A percentile compares a stretch with the other conserved stretches of the same genome.
phyloP scores from a whole-genome alignment of 768 basidiomycete species.

The Mycena indigotica region DNA sequence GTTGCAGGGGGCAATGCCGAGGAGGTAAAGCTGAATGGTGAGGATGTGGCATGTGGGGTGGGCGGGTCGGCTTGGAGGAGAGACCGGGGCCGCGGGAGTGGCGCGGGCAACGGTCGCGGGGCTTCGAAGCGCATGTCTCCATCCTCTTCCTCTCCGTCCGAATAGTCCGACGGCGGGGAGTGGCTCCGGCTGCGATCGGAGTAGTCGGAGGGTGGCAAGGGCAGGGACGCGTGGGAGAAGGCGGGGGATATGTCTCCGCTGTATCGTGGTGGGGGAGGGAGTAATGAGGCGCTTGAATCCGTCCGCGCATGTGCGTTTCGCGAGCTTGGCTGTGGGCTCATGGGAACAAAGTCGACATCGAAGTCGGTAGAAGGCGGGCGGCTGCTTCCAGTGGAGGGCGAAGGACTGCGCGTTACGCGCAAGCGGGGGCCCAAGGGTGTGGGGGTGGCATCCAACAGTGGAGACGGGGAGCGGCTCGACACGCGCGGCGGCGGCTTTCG shows the following conservation, averaged over 20 bases:
- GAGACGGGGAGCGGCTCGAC: too few relatives aligned
- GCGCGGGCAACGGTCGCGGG: neutral
- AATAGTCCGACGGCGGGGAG: neutral
- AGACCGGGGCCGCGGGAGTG: neutral
- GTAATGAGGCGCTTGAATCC: too few relatives aligned
- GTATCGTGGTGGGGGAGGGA: too few relatives aligned
- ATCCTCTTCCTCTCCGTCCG: neutral
- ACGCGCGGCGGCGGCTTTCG: too few relatives aligned
- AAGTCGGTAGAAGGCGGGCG: too few relatives aligned
- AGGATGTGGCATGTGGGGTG: neutral
- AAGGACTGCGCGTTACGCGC: too few relatives aligned
- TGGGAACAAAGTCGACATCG: too few relatives aligned
- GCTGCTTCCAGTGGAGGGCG: too few relatives aligned
- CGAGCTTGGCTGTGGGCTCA: too few relatives aligned
- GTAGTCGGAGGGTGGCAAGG: neutral
- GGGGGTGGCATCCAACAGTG: too few relatives aligned
- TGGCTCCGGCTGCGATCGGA: neutral
- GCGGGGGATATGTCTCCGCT: neutral
- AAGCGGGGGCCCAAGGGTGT: too few relatives aligned
- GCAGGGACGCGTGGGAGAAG: neutral
- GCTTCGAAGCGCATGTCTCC: neutral
- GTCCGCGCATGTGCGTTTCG: too few relatives aligned
- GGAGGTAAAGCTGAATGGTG: neutral
- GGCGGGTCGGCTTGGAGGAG: neutral
- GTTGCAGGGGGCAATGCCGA: neutral